Evolutionary conservation across 495 filamentous ascomycete genomes (phyloP).

Genomic region (Aspergillus bertholletiae): DNA sequence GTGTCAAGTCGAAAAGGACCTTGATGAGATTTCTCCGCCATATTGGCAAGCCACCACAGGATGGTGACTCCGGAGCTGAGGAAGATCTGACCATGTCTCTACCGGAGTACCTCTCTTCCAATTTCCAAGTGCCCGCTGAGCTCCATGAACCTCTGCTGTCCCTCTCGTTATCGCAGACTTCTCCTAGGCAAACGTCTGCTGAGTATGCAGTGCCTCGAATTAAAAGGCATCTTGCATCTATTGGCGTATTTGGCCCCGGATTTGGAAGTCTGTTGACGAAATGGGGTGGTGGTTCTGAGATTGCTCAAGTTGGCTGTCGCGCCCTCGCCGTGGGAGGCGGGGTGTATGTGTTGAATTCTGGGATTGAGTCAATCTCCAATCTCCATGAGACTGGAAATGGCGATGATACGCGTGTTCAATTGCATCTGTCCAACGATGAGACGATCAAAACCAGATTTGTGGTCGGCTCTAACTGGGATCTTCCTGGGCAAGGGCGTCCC

Average conservation of each 20-base stretch:
- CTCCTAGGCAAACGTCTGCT: constrained; percentile 54
- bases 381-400: constrained; percentile 9
- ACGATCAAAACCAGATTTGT: constrained; percentile 54
- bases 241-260: constrained; percentile 80
- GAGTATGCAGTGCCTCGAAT: constrained; percentile 65
- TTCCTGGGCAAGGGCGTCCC: constrained; percentile 21
- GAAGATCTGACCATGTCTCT: constrained; percentile 48
- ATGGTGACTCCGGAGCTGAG: constrained; percentile 23
- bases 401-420: constrained; percentile 28
- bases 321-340: constrained; percentile 89
- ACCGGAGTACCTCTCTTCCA: constrained; percentile 57
- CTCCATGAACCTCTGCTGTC: constrained; percentile 73
- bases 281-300: constrained; percentile 90
- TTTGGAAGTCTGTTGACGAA: constrained; percentile 84
- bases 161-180: constrained; percentile 68
- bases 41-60: constrained; percentile 30
- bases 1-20: constrained; percentile 70
- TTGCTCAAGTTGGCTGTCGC: constrained; percentile 88
- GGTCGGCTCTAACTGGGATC: constrained; percentile 46
- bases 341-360: constrained; percentile 78
- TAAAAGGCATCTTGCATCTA: constrained; percentile 77
- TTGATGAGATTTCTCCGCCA: constrained; percentile 87
- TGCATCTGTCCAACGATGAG: constrained; percentile 60
- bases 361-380: constrained; percentile 42
- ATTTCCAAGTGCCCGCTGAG: constrained; percentile 69